These are phyloP conservation scores for Aspergillus spinulosporus DNA, from an alignment of 2,329 filamentous ascomycete species.

Conservation along the genomic window DNA sequence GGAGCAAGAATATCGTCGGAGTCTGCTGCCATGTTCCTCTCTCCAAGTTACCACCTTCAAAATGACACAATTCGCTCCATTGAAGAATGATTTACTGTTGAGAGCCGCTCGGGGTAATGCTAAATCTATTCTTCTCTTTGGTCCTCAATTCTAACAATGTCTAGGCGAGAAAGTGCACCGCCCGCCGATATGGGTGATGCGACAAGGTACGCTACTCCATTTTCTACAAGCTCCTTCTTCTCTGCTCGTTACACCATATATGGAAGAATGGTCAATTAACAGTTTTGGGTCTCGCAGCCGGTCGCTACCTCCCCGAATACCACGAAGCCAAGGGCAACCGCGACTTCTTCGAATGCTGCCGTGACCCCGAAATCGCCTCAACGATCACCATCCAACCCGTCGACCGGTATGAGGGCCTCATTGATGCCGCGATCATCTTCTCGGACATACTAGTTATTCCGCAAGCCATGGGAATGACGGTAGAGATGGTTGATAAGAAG, in stretches of 20 bases:
- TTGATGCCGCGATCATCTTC: conserved; percentile 98
- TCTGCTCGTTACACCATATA: too few relatives aligned
- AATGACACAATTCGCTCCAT: conserved; percentile 75
- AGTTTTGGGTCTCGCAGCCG: conserved; percentile 58
- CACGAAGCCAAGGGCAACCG: conserved; percentile 86
- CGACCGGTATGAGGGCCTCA: conserved; percentile 82
- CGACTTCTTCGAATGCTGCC: conserved; percentile 98
- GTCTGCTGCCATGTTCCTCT: conserved; percentile 17
- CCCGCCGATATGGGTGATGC: conserved; percentile 98
- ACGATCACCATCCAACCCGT: conserved; percentile 93
- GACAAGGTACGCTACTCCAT: conserved; percentile 69
- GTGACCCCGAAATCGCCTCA: conserved; percentile 86
- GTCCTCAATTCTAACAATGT: conserved; percentile 19
- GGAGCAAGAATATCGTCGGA: conserved; percentile 21
- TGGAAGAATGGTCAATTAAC: background rate
- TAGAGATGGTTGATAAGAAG: conserved; percentile 97
- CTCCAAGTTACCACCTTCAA: conserved; percentile 29
- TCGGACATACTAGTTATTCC: conserved; percentile 97
- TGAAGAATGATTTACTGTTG: conserved; percentile 91
- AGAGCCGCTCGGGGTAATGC: conserved; percentile 78
- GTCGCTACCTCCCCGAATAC: conserved; percentile 96
- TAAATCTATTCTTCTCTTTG: background rate
- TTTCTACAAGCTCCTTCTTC: too few relatives aligned
- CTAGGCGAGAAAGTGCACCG: conserved; percentile 86
- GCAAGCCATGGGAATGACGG: conserved; percentile 97